phyloP scores from a whole-genome alignment of 805 yeast species.

The Barnettozyma californica region DNA sequence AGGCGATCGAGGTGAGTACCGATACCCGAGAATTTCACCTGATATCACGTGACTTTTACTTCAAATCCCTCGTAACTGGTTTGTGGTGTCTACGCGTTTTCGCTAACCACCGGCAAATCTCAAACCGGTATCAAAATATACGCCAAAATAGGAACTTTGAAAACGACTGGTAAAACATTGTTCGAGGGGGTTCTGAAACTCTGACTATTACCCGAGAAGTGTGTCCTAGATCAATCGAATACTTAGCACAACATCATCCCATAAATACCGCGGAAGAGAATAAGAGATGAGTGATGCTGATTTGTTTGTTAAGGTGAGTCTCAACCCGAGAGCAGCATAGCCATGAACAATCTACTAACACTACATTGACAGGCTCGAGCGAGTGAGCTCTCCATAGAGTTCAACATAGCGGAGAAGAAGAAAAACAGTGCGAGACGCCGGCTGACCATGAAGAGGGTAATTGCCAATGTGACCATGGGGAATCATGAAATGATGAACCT shows the following conservation, averaged over 20 bases:
- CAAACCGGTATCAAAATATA: background rate
- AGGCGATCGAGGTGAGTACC: no score
- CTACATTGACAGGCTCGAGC: constrained; percentile 19
- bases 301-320: constrained; percentile 21
- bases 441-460: constrained; percentile 58
- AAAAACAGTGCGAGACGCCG: constrained; percentile 36
- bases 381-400: constrained; percentile 28
- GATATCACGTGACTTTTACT: no score
- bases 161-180: background rate
- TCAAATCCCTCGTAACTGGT: no score
- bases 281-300: constrained; percentile 23
- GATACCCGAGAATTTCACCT: no score
- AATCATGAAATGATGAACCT: constrained; percentile 68
- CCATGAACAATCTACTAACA: background rate
- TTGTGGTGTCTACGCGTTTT: no score
- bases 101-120: background rate
- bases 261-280: background rate
- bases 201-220: background rate
- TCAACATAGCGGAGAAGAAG: constrained; percentile 33
- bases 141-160: background rate
- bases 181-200: background rate
- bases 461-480: constrained; percentile 81
- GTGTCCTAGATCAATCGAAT: background rate
- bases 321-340: no score
- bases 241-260: no score